Evolutionary conservation across 257 asterid species (phyloP).

Genomic region (Agastache rugosa): DNA sequence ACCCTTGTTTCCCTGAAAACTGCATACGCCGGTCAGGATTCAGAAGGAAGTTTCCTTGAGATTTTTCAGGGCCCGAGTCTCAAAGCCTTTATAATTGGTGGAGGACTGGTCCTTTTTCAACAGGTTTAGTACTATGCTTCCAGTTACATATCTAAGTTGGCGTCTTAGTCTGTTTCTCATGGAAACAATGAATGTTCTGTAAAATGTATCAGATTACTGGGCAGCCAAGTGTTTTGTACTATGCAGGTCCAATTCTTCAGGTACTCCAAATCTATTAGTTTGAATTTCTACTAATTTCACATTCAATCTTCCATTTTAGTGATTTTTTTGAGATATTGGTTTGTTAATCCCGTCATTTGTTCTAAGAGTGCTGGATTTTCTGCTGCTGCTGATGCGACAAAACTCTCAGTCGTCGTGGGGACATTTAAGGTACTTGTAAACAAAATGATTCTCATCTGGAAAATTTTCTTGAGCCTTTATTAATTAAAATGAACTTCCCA

Average conservation of each 20-base stretch:
- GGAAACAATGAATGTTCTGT: slow-evolving; percentile 27
- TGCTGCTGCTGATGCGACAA: slow-evolving; percentile 96
- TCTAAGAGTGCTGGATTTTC: slow-evolving; percentile 91
- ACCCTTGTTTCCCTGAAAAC: slow-evolving; percentile 74
- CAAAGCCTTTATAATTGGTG: slow-evolving; percentile 93
- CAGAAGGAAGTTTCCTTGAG: slow-evolving; percentile 75
- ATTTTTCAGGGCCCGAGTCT: slow-evolving; percentile 88
- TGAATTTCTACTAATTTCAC: slow-evolving; percentile 17
- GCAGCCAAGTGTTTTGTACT: slow-evolving; percentile 97
- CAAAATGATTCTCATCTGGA: slow-evolving; percentile 1
- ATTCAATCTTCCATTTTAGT: slow-evolving; percentile 1
- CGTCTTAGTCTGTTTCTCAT: slow-evolving; percentile 9
- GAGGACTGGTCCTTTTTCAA: slow-evolving; percentile 97
- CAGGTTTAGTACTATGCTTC: slow-evolving; percentile 60
- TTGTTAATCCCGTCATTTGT: slow-evolving; percentile 30
- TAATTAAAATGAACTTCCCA: neutral
- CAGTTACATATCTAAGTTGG: slow-evolving; percentile 24
- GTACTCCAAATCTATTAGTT: slow-evolving; percentile 42
- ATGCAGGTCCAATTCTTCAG: slow-evolving; percentile 98
- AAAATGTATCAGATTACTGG: slow-evolving; percentile 76
- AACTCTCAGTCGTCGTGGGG: slow-evolving; percentile 88
- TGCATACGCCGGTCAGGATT: slow-evolving; percentile 68
- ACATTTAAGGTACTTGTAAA: slow-evolving; percentile 75
- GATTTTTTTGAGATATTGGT: slow-evolving; percentile 22
- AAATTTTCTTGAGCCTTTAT: neutral